Evolutionary conservation across 2,329 filamentous ascomycete genomes (phyloP), one percentile per base, ranked within the genome.

Genomic region (Stromatinia cepivora): DNA sequence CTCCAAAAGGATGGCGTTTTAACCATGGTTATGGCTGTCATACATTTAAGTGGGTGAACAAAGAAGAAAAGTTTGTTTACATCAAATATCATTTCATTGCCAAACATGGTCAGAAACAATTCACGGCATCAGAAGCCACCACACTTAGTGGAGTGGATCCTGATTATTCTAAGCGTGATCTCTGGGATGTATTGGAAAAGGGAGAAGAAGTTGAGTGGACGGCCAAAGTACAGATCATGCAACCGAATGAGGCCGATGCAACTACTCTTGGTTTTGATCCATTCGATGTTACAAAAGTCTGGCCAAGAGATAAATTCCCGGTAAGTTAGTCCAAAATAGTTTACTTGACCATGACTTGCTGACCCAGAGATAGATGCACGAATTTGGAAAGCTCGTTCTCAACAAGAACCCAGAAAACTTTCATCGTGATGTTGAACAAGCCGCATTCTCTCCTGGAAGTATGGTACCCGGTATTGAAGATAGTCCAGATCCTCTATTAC

Each of bases 401-500:
- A 86, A 62, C 58, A 62, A 62, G 58, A 62, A 62, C 25, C 58
- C 83, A 0, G 77, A 82, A 74, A 87, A 87, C 78, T 87, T 87
- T 77, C 87, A 87, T 70, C 83, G 84, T 66, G 86, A 90, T 74
- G 88, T 91, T 64, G 89, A 92, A 81, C 89, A 91, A 77, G 83
- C 86, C 22, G 87, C 88, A 1, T 91, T 90, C 83, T 87, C 84
- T 73, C 89, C 89, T 42, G 82, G 87, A 2, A 87, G 90, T 76
- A 79, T 90, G 79, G 82, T 86, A 2, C 88, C 88, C 1, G 88
- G 88, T 54, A 86, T 89, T 64, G 88, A 90, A 78, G 85, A 88
- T 3, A 89, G 88, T 4, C 87, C 88, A 70, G 89, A 92, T 73
- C 89, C 89, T 0, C 87, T 91, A 45, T 81, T 91, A 2, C 88